A percentile compares a stretch with the other conserved stretches of the same genome.
Evolutionary conservation across 1,139 yeast species (phyloP).

Genomic region (Debaryomyces psychrophilus): DNA sequence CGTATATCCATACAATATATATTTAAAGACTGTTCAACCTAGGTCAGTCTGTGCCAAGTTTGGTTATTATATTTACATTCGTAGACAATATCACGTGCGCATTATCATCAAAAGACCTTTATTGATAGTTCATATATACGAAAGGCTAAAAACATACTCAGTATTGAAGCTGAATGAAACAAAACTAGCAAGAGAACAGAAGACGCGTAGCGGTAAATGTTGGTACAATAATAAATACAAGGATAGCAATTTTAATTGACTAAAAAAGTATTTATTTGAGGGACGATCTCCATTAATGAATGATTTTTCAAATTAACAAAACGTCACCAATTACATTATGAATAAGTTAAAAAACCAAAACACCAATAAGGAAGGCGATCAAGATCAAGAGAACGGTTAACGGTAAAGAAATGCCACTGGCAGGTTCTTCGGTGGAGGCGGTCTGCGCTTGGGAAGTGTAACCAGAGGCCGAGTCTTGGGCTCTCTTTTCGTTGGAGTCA

Average conservation of each 20-base stretch:
- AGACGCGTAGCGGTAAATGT: not conserved
- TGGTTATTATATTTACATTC: not conserved
- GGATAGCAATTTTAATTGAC: slow-evolving; percentile 4
- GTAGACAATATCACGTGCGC: not conserved
- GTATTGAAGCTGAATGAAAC: not conserved
- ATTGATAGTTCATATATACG: not conserved
- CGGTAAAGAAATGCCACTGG: slow-evolving; percentile 54
- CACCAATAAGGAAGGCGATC: slow-evolving; percentile 61
- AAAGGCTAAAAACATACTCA: not conserved
- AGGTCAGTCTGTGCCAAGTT: slow-evolving; percentile 1
- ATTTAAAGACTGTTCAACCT: not conserved
- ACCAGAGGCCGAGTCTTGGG: slow-evolving; percentile 10
- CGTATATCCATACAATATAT: not conserved
- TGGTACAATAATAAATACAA: slow-evolving; percentile 1
- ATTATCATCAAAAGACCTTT: not conserved
- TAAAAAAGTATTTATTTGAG: slow-evolving; percentile 2
- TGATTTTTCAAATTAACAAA: not conserved
- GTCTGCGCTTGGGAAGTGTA: slow-evolving; percentile 4
- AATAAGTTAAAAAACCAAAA: slow-evolving; percentile 52
- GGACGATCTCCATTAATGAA: not conserved
- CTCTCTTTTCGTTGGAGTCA: slow-evolving; percentile 27
- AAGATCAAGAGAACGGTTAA: slow-evolving; percentile 54
- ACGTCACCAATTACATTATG: slow-evolving; percentile 2
- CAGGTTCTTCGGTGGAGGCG: slow-evolving; percentile 31
- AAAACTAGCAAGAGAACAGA: not conserved